A percentile compares a stretch with the other conserved stretches of the same genome.
Conservation (phyloP, 108 stramenopile species). For the Discostella pseudostelligera region DNA sequence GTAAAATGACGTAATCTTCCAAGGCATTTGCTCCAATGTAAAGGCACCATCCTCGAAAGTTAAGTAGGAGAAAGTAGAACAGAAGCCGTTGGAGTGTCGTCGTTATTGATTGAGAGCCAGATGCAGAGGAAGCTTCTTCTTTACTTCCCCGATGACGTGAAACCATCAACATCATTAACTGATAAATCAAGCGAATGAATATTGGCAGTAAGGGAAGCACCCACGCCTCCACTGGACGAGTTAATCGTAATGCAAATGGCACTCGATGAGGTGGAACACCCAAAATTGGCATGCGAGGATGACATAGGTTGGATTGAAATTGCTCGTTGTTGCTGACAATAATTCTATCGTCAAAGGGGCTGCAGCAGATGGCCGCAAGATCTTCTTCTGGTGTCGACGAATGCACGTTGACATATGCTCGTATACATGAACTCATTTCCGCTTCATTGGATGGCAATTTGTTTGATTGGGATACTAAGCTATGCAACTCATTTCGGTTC, state of each 20-base stretch:
- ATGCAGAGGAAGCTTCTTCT: background rate
- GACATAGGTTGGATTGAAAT: conserved; percentile 32
- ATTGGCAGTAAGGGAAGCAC: conserved; percentile 77
- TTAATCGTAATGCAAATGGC: conserved; percentile 55
- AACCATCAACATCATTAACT: conserved; percentile 2
- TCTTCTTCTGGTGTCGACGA: conserved; percentile 49
- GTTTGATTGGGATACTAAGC: background rate
- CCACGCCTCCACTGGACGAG: conserved; percentile 74
- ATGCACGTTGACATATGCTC: conserved; percentile 70
- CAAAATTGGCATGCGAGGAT: conserved; percentile 28
- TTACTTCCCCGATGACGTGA: too few species aligned
- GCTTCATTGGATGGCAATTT: background rate
- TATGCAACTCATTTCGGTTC: conserved; percentile 24
- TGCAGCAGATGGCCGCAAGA: conserved; percentile 59
- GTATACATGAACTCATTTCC: conserved; percentile 35
- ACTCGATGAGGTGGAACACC: conserved; percentile 27
- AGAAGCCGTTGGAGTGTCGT: conserved; percentile 41
- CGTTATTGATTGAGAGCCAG: background rate
- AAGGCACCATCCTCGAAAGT: conserved; percentile 66
- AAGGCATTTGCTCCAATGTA: conserved; percentile 63
- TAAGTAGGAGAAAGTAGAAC: conserved; percentile 62
- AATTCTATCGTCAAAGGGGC: background rate
- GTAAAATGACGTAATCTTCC: conserved; percentile 51
- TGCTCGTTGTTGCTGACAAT: conserved; percentile 5
- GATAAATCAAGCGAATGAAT: conserved; percentile 50